Percentiles rank a stretch among this genome's conserved stretches.
Conservation (phyloP, 1,284 basidiomycete species). For the Irpex sp. region DNA sequence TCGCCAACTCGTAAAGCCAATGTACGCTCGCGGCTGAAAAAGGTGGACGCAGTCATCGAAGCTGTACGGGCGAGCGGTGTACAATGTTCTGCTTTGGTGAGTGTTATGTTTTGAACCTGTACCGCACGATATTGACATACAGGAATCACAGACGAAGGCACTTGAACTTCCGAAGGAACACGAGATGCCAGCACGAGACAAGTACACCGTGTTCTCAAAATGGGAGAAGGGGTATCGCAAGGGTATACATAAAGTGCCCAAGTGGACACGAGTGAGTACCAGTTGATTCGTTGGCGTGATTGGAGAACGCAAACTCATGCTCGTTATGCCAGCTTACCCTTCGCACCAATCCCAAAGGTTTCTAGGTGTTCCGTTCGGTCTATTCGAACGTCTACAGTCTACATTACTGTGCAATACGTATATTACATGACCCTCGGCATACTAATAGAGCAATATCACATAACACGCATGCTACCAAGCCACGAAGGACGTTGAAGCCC, state of each 20-base stretch:
- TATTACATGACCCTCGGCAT: neutral
- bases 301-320: conserved; percentile 2
- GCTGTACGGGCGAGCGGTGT: conserved; percentile 82
- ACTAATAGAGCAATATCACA: conserved; percentile 11
- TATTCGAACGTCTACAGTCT: neutral
- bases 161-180: conserved; percentile 83
- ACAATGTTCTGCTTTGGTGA: conserved; percentile 64
- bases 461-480: conserved; percentile 1
- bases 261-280: conserved; percentile 81
- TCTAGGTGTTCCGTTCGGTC: conserved; percentile 44
- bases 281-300: neutral
- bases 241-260: conserved; percentile 94
- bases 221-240: conserved; percentile 81
- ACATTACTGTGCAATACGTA: conserved; percentile 18
- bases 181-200: conserved; percentile 87
- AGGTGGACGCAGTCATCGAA: conserved; percentile 91
- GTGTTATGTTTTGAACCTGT: too few relatives aligned
- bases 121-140: too few relatives aligned
- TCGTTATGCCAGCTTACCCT: conserved; percentile 61
- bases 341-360: conserved; percentile 85
- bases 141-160: conserved; percentile 48
- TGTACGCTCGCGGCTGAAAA: conserved; percentile 83
- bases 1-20: conserved; percentile 91
- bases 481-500: conserved; percentile 3
- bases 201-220: conserved; percentile 90